A percentile compares a stretch with the other conserved stretches of the same genome.
These are phyloP conservation scores for Berkeleyomyces basicola DNA, from an alignment of 2,329 filamentous ascomycete genomes.

Conservation along the genomic window DNA sequence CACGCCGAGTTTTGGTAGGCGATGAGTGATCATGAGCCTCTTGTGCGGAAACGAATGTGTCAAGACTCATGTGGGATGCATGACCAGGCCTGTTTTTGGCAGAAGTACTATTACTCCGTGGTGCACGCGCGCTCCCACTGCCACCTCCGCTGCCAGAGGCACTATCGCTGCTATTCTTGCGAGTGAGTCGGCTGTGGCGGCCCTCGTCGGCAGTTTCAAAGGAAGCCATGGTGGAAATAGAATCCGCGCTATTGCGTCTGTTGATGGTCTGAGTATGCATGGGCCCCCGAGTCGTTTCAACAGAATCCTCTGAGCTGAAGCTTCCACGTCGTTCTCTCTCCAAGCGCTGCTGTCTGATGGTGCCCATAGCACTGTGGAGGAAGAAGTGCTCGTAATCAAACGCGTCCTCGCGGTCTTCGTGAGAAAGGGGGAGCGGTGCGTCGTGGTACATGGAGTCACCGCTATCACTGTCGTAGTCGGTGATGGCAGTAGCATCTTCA, in stretches of 20 bases:
- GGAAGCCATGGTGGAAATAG: conserved; percentile 34
- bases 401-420: conserved; percentile 85
- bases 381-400: conserved; percentile 97
- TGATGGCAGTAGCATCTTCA: conserved; percentile 23
- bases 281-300: conserved; percentile 43
- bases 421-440: conserved; percentile 47
- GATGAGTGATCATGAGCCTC: conserved; percentile 15
- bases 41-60: conserved; percentile 16
- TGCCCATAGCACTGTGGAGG: conserved; percentile 79
- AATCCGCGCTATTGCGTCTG: conserved; percentile 31
- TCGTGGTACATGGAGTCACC: conserved; percentile 48
- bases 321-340: conserved; percentile 30
- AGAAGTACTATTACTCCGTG: not conserved
- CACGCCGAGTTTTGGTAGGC: conserved; percentile 3
- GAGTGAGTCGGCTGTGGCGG: conserved; percentile 25
- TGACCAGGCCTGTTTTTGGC: not conserved
- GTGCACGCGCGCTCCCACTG: not conserved
- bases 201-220: conserved; percentile 42
- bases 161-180: conserved; percentile 16
- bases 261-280: conserved; percentile 19
- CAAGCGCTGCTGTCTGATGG: conserved; percentile 41
- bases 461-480: conserved; percentile 41
- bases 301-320: conserved; percentile 41
- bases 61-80: conserved; percentile 17
- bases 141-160: conserved; percentile 11